Base-by-base conservation (phyloP, 2,329 filamentous ascomycete species). In the Trichoderma afroharzianum region DNA sequence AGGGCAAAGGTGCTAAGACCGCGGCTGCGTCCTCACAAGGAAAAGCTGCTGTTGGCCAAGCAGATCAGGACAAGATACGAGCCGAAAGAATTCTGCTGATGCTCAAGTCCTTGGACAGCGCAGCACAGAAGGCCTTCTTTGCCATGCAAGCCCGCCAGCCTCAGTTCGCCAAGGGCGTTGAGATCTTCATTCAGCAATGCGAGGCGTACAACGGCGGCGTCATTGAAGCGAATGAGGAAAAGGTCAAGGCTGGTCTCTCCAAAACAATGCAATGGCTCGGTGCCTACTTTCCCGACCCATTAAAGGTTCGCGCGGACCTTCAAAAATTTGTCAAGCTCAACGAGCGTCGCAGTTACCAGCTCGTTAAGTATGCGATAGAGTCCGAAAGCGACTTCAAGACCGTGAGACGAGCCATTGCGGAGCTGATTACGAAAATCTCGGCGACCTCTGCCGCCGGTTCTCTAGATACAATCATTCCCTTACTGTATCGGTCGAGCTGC, bases 311-410 rank as follows among this genome's bases (percentile, higher is more conserved):
- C 39, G 88, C 90, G 18, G 94, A 98, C 80, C 84, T 99, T 14
- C 91, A 93, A 83, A 97, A 93, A 77, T 98, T 98, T 79, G 94
- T 94, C 47, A 97, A 95, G 80, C 87, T 91, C 76, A 93, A 98
- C 77, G 95, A 99, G 79, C 91, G 95, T 66, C 91, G 96, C 70
- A 92, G 89, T 76, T 98, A 98, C 80, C 92, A 97, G 77, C 88
- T 99, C 26, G 90, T 98, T 75, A 91, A 92, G 71, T 98, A 95
- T 79, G 90, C 94, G 68, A 93, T 95, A 79, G 91, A 91, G 33
- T 90, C 93, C 4, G 92, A 95, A 74, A 95, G 92, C 76, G 96
- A 99, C 78, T 98, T 97, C 81, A 92, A 94, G 77, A 97, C 93
- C 50, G 93, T 98, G 58, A 89, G 92, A 74, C 93, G 95, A 76